Evolutionary conservation across 2,329 filamentous ascomycete species (phyloP).

Genomic region (Emmonsiellopsis sp.): DNA sequence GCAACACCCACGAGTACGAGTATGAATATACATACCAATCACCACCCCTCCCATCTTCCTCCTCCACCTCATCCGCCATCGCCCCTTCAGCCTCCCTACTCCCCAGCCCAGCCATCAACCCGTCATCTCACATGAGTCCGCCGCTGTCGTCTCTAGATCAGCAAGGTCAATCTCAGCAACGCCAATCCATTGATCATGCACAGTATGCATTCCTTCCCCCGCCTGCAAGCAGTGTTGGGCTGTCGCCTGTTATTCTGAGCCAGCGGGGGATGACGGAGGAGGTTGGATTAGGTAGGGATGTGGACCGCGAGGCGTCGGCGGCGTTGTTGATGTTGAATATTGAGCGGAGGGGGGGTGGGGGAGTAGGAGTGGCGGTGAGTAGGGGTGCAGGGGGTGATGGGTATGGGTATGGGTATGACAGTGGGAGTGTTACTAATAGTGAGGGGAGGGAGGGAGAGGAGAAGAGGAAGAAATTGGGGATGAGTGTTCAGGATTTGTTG

Average conservation of each 20-base stretch:
- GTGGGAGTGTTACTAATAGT: conserved; percentile 2
- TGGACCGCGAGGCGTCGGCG: conserved; percentile 74
- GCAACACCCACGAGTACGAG: background rate
- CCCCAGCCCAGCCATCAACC: background rate
- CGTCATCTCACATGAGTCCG: background rate
- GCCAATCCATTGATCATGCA: too few relatives aligned
- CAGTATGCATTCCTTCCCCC: too few relatives aligned
- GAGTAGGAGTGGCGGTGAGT: too few relatives aligned
- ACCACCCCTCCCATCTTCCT: conserved; percentile 11
- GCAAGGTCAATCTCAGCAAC: too few relatives aligned
- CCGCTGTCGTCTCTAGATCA: too few relatives aligned
- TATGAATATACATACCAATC: background rate
- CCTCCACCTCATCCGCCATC: background rate
- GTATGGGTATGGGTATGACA: conserved; percentile 9
- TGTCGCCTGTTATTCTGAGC: conserved; percentile 17
- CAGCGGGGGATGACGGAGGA: conserved; percentile 13
- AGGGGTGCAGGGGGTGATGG: conserved; percentile 11
- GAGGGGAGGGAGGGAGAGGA: conserved; percentile 6
- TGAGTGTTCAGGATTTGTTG: conserved; percentile 49
- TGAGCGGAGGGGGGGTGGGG: conserved; percentile 49
- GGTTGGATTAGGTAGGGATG: conserved; percentile 40
- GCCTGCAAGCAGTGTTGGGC: conserved; percentile 1
- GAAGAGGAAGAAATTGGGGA: conserved; percentile 34
- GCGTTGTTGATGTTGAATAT: conserved; percentile 81
- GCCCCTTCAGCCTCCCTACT: background rate